Evolutionary conservation across 2,329 filamentous ascomycete genomes (phyloP).

Genomic region (Colletotrichum aenigma): DNA sequence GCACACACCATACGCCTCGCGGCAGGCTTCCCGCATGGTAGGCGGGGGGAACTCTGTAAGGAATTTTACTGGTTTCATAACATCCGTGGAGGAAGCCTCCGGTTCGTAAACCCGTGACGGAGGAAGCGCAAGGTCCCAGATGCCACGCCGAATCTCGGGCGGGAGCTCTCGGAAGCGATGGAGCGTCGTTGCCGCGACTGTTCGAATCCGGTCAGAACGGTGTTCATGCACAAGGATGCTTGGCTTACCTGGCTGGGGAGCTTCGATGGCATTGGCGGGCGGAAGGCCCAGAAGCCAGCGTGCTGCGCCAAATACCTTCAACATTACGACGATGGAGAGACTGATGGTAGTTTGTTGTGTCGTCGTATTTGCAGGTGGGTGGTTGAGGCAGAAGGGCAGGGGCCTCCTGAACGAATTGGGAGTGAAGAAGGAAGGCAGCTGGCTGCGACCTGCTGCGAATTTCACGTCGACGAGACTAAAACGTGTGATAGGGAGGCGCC

Average conservation of each 20-base stretch:
- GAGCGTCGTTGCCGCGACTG: background rate
- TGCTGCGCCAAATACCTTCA: background rate
- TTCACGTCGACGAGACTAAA: background rate
- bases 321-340: background rate
- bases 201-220: background rate
- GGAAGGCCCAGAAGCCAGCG: background rate
- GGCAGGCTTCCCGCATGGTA: background rate
- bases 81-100: background rate
- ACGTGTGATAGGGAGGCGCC: background rate
- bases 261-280: background rate
- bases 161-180: background rate
- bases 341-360: background rate
- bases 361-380: background rate
- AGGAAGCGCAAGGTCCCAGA: background rate
- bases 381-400: background rate
- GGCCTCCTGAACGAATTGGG: background rate
- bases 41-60: background rate
- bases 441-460: background rate
- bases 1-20: background rate
- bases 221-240: background rate
- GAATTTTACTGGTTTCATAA: background rate
- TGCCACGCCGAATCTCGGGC: background rate
- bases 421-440: background rate
- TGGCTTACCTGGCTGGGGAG: background rate
- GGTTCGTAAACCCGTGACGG: background rate